Evolutionary conservation across 371 early-diverging fungal species (phyloP), one percentile per base, ranked within the genome.

Genomic region (Lichtheimia hyalospora): DNA sequence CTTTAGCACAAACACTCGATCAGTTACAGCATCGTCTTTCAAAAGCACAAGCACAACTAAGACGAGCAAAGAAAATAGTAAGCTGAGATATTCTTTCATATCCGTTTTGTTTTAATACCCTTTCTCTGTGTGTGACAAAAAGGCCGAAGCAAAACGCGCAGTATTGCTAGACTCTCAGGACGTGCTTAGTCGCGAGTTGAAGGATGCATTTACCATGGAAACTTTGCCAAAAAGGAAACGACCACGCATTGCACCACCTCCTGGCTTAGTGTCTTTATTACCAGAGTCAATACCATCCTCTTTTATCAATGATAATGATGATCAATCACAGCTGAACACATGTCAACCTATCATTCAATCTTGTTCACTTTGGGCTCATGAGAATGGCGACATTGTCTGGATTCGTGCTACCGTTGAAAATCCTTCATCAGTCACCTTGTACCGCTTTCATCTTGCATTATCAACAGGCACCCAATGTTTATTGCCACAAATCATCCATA

Each of bases 231-330:
- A 42, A 52, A 27, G 43, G 24, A 57, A 57, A 21, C 46, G 13
- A 18, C 16, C 18, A 25, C 58, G 46, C 5, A 25, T 63, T 21
- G 28, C 18, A 28, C 57, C 58, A 14, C 63, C 63, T 28, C 53
- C 63, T 16, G 63, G 63, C 44, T 42, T 63, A 7, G 44, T 63
- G 13, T 58, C 63, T 49, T 39, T 61, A 39, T 18, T 63, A 49
- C 16, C 23, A 49, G 27, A 4, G 18, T 3, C 40, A 54, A 25
- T 7, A 25, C 5, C 16, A 39, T 16, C 40, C 8, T 1, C 34
- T 34, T 34, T 10, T 34, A 34, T 34, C 34, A 34, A 34, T 8
- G 16, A 15, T 54, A 16, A 16, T 27, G 24, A 15, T 54, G 28
- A 52, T 2, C 40, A 41, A 15, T 24, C 7, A 7, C 34, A 34